Conservation (phyloP, 768 basidiomycete species). For the Mycena galericulata region DNA sequence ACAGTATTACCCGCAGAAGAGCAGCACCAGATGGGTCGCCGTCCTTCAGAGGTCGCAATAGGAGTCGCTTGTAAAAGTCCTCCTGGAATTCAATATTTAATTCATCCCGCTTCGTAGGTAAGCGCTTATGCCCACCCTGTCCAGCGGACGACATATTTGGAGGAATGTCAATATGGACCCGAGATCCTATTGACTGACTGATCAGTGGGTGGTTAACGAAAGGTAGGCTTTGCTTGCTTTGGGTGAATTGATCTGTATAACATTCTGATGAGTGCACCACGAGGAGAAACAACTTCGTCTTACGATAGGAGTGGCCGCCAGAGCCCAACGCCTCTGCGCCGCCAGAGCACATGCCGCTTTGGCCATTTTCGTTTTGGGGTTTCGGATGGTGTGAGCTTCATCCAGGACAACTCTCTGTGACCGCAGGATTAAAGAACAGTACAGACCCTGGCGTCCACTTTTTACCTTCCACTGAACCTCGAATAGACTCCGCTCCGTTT, state of each 20-base stretch:
- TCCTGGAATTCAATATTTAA: constrained; percentile 46
- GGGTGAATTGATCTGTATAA: constrained; percentile 79
- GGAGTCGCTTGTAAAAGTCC: constrained; percentile 82
- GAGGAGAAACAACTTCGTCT: constrained; percentile 43
- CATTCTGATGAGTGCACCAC: constrained; percentile 9
- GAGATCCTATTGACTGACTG: constrained; percentile 72
- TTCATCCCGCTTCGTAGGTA: background rate
- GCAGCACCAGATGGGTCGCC: constrained; percentile 77
- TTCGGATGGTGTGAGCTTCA: constrained; percentile 90
- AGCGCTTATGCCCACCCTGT: constrained; percentile 53
- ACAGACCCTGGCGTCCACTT: background rate
- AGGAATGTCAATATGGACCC: constrained; percentile 90
- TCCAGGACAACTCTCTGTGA: constrained; percentile 82
- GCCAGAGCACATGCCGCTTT: constrained; percentile 70
- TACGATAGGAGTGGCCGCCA: constrained; percentile 92
- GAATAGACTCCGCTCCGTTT: constrained; percentile 68
- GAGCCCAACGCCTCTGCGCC: constrained; percentile 83
- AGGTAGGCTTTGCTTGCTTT: constrained; percentile 52
- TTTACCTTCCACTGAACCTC: constrained; percentile 84
- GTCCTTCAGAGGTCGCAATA: constrained; percentile 82
- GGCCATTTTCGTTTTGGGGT: constrained; percentile 88
- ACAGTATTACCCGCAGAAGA: constrained; percentile 66
- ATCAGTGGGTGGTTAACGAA: background rate
- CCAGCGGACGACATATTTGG: constrained; percentile 85
- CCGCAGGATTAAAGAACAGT: background rate